A percentile compares a stretch with the other conserved stretches of the same genome.
Evolutionary conservation across 345 rosid species (phyloP).

Genomic region (Salix exigua): DNA sequence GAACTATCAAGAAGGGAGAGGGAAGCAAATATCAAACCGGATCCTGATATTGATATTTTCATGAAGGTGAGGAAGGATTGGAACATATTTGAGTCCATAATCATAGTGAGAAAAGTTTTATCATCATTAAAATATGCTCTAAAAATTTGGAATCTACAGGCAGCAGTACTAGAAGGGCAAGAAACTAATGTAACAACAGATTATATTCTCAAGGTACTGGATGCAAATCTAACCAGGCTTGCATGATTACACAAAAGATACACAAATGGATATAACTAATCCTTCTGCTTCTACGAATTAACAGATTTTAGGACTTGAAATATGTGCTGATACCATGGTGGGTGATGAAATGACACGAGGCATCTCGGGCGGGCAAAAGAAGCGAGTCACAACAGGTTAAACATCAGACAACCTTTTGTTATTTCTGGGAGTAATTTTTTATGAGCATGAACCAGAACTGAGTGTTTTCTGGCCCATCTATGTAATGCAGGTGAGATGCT

Average conservation of each 20-base stretch:
- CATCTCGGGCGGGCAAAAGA: conserved; percentile 59
- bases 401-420: too few relatives aligned
- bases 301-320: conserved; percentile 59
- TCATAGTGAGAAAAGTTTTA: background rate
- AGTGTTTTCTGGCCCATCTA: background rate
- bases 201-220: conserved; percentile 63
- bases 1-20: conserved; percentile 76
- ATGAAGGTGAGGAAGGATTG: conserved; percentile 53
- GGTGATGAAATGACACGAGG: conserved; percentile 62
- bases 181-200: conserved; percentile 64
- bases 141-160: conserved; percentile 35
- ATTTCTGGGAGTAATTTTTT: background rate
- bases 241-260: background rate
- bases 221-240: background rate
- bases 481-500: conserved; percentile 57
- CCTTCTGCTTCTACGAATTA: background rate
- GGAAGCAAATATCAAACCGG: conserved; percentile 80
- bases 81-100: background rate
- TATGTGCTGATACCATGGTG: conserved; percentile 54
- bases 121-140: background rate
- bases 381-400: conserved; percentile 50
- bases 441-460: background rate
- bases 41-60: conserved; percentile 73
- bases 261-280: background rate
- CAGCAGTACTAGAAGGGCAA: conserved; percentile 63